Base-by-base conservation (phyloP, 2,329 filamentous ascomycete genomes). In the Pseudogymnoascus destructans region DNA sequence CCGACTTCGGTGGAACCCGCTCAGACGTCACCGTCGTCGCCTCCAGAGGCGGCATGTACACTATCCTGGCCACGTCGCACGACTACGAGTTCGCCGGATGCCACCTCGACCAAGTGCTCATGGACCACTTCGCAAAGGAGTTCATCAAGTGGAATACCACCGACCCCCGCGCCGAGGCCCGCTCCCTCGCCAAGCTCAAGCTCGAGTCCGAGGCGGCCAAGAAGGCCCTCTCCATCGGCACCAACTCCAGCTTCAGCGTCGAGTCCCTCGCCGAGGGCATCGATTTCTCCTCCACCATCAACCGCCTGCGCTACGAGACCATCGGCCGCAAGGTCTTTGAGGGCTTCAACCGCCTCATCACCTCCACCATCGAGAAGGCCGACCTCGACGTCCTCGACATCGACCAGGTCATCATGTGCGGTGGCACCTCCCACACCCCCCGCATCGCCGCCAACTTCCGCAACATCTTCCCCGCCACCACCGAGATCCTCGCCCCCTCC, bases 71-170 rank as follows among this genome's bases (percentile, higher is more conserved):
- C 17, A 95, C 92, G 10, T 83, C 86, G 27, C 93, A 97, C 76
- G 93, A 98, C 77, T 96, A 95, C 74, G 91, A 97, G 69, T 87
- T 92, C 65, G 85, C 88, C 59, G 93, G 93, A 68, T 79, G 82
- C 33, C 84, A 90, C 64, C 79, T 98, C 59, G 93, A 98, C 76
- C 81, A 93, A 71, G 86, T 92, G 55, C 79, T 98, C 60, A 87
- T 95, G 71, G 92, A 98, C 71, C 86, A 96, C 78, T 96, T 97
- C 66, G 87, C 92, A 66, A 98, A 98, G 79, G 93, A 98, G 74
- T 98, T 98, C 75, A 81, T 93, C 69, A 97, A 98, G 82, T 95
- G 95, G 80, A 82, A 97, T 75, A 73, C 73, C 33, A 82, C 82
- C 59, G 93, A 97, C 72, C 93, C 93, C 19, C 82, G 91, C 65